These are phyloP conservation scores for Cicer bijugum DNA, from an alignment of 306 rosid genomes.

Conservation along the genomic window DNA sequence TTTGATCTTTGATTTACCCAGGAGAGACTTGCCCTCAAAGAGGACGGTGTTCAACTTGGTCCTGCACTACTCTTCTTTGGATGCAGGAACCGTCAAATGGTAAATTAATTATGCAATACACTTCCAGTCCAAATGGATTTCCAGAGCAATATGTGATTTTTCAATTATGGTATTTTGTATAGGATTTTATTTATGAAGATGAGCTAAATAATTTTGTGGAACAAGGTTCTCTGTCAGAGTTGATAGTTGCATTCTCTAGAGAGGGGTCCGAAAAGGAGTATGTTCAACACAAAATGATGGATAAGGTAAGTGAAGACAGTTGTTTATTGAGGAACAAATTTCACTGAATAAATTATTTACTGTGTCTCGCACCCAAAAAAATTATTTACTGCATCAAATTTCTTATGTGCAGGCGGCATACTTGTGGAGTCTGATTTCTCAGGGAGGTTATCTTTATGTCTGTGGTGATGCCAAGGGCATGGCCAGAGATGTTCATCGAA, in stretches of 20 bases:
- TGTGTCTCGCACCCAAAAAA: background rate
- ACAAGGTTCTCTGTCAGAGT: constrained; percentile 69
- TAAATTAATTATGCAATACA: constrained; percentile 43
- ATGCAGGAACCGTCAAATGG: constrained; percentile 92
- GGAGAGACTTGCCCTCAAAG: constrained; percentile 86
- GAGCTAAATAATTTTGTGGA: constrained; percentile 80
- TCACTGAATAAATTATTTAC: constrained; percentile 38
- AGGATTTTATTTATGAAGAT: constrained; percentile 94
- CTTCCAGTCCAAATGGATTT: constrained; percentile 23
- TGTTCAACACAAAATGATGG: constrained; percentile 88
- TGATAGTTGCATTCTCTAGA: constrained; percentile 84
- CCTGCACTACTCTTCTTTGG: constrained; percentile 92
- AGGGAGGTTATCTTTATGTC: constrained; percentile 84
- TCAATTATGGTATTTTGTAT: constrained; percentile 42
- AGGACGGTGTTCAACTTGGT: constrained; percentile 74
- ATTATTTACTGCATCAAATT: constrained; percentile 40
- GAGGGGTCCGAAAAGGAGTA: constrained; percentile 86
- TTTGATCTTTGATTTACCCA: constrained; percentile 51
- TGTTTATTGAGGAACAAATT: background rate
- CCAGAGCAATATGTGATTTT: constrained; percentile 36
- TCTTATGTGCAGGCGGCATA: constrained; percentile 62
- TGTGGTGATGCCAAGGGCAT: constrained; percentile 98
- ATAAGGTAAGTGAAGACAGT: constrained; percentile 57
- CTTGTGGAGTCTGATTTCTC: constrained; percentile 72
- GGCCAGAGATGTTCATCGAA: constrained; percentile 92